A percentile compares a stretch with the other conserved stretches of the same genome.
phyloP scores from a whole-genome alignment of 805 yeast species.

The Candida odintsovae region DNA sequence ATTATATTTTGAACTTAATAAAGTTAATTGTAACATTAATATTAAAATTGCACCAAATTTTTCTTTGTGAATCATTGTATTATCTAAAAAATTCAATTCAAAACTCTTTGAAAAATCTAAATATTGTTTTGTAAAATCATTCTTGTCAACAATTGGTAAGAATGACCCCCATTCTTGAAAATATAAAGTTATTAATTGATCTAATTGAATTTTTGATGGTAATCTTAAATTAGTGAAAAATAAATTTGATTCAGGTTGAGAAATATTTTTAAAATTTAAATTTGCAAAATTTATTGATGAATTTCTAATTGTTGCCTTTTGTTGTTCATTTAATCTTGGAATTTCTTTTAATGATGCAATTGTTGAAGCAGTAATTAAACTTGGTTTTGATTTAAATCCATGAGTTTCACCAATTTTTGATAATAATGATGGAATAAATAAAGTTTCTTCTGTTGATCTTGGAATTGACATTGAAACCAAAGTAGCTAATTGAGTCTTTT shows the following conservation, averaged over 20 bases:
- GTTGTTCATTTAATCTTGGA: slow-evolving; percentile 20
- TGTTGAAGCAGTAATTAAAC: slow-evolving; percentile 65
- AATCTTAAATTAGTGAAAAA: slow-evolving; percentile 40
- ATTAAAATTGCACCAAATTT: slow-evolving; percentile 47
- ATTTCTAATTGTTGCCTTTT: slow-evolving; percentile 12
- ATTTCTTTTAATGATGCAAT: slow-evolving; percentile 61
- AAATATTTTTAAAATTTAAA: slow-evolving; percentile 33
- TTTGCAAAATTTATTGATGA: slow-evolving; percentile 26
- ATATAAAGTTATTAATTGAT: slow-evolving; percentile 59
- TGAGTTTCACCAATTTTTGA: slow-evolving; percentile 65
- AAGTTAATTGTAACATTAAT: slow-evolving; percentile 43
- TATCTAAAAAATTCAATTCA: slow-evolving; percentile 37
- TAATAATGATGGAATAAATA: slow-evolving; percentile 65
- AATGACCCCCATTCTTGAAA: slow-evolving; percentile 75
- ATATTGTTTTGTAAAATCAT: slow-evolving; percentile 61
- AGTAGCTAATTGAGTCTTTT: slow-evolving; percentile 43
- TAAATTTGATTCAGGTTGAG: slow-evolving; percentile 35
- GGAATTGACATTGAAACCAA: slow-evolving; percentile 71
- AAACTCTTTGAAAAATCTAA: slow-evolving; percentile 38
- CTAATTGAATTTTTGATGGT: slow-evolving; percentile 55
- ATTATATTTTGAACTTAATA: slow-evolving; percentile 24
- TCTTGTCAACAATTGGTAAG: slow-evolving; percentile 65
- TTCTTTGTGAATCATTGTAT: slow-evolving; percentile 39
- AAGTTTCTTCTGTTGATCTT: slow-evolving; percentile 71
- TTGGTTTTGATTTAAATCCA: slow-evolving; percentile 67